Percentiles rank a stretch among this genome's conserved stretches.
Conservation (phyloP, 73 alveolate genomes). For the Paramecium caudatum region DNA sequence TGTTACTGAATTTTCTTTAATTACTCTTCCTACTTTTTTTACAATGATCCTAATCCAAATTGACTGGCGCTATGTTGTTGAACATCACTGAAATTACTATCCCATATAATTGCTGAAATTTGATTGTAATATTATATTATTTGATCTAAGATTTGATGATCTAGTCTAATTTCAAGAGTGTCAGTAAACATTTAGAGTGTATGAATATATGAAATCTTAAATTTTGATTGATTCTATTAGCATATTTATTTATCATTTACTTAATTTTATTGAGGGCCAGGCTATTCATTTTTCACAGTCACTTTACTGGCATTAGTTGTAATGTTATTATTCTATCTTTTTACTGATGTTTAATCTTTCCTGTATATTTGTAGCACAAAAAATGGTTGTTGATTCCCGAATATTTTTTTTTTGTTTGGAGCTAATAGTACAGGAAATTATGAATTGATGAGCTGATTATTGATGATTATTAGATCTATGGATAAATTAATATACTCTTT, state of each 20-base stretch:
- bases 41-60: constrained; percentile 38
- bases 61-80: not conserved
- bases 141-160: constrained; percentile 70
- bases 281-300: constrained; percentile 19
- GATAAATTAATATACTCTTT: not conserved
- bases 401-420: constrained; percentile 69
- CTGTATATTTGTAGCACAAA: constrained; percentile 48
- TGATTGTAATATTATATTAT: constrained; percentile 54
- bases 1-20: constrained; percentile 58
- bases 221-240: constrained; percentile 1
- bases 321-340: not conserved
- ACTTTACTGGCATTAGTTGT: not conserved
- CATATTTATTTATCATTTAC: not conserved
- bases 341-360: constrained; percentile 39
- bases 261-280: not conserved
- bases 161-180: constrained; percentile 74
- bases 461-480: constrained; percentile 71
- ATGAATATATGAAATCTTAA: constrained; percentile 65
- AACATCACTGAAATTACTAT: constrained; percentile 30
- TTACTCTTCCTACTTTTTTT: constrained; percentile 54
- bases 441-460: constrained; percentile 64
- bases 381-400: constrained; percentile 70
- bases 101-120: constrained; percentile 42
- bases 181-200: constrained; percentile 57
- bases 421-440: constrained; percentile 73